These are phyloP conservation scores for Sechiopsis laciniata DNA, from an alignment of 306 rosid genomes.

Conservation along the genomic window DNA sequence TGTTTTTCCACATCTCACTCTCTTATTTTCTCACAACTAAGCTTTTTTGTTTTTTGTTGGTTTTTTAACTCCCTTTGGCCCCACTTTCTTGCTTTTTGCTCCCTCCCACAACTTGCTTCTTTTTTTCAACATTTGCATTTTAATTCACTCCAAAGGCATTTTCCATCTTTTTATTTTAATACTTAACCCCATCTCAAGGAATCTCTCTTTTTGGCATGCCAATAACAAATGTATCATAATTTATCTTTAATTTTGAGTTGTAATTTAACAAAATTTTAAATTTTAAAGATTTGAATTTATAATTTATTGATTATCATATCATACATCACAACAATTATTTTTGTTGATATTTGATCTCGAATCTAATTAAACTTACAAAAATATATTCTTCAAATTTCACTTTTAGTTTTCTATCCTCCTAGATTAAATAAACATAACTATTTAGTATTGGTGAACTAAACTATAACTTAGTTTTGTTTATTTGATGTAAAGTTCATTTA, in stretches of 20 bases:
- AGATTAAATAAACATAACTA: not conserved
- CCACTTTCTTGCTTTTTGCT: slow-evolving; percentile 15
- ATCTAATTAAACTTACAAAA: no score
- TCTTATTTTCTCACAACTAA: not conserved
- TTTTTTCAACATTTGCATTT: not conserved
- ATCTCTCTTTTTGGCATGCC: not conserved
- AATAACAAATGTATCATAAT: no score
- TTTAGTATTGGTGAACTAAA: not conserved
- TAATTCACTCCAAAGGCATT: not conserved
- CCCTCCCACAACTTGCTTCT: not conserved
- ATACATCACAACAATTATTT: no score
- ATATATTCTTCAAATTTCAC: no score
- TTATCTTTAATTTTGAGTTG: no score
- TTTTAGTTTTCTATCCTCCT: no score
- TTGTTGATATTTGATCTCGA: no score
- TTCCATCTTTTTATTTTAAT: not conserved
- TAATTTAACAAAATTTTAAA: no score
- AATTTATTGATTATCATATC: no score
- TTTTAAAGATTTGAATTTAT: no score
- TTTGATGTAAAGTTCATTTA: no score
- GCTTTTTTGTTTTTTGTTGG: no score
- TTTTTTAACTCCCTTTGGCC: not conserved
- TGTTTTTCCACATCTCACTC: not conserved
- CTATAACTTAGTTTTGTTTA: not conserved
- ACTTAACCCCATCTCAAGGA: not conserved